Evolutionary conservation across 805 yeast genomes (phyloP).

Genomic region (Sugiyamaella marilandica): DNA sequence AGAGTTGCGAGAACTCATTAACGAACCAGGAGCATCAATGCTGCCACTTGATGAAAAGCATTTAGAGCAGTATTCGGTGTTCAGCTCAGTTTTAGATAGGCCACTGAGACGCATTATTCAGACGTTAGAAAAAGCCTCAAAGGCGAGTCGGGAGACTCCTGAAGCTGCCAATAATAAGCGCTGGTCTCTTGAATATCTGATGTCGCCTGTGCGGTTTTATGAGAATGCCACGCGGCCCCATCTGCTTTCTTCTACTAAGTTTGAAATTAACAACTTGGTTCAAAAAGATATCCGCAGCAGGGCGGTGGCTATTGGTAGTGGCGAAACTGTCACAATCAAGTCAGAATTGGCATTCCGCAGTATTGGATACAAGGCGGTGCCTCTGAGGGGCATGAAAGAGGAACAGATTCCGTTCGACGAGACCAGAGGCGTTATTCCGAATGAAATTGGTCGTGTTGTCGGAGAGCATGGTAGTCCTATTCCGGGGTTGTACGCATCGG

Average conservation of each 20-base stretch:
- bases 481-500: slow-evolving; percentile 67
- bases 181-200: slow-evolving; percentile 71
- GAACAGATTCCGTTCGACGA: slow-evolving; percentile 46
- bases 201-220: slow-evolving; percentile 54
- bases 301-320: slow-evolving; percentile 36
- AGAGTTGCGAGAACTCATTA: slow-evolving; percentile 81
- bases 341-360: slow-evolving; percentile 72
- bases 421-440: slow-evolving; percentile 42
- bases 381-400: slow-evolving; percentile 55
- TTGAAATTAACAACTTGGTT: slow-evolving; percentile 44
- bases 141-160: slow-evolving; percentile 47
- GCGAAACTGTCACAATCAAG: slow-evolving; percentile 28
- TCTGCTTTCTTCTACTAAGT: slow-evolving; percentile 43
- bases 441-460: slow-evolving; percentile 42
- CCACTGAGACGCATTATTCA: slow-evolving; percentile 60
- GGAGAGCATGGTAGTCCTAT: slow-evolving; percentile 21
- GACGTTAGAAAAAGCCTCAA: slow-evolving; percentile 51
- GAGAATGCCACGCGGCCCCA: slow-evolving; percentile 33
- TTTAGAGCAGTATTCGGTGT: slow-evolving; percentile 28
- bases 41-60: slow-evolving; percentile 43
- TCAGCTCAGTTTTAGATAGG: slow-evolving; percentile 40
- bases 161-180: slow-evolving; percentile 49
- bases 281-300: slow-evolving; percentile 38
- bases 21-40: slow-evolving; percentile 46
- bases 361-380: slow-evolving; percentile 73